Base-by-base conservation (phyloP, 345 rosid species). In the Jatropha curcas region DNA sequence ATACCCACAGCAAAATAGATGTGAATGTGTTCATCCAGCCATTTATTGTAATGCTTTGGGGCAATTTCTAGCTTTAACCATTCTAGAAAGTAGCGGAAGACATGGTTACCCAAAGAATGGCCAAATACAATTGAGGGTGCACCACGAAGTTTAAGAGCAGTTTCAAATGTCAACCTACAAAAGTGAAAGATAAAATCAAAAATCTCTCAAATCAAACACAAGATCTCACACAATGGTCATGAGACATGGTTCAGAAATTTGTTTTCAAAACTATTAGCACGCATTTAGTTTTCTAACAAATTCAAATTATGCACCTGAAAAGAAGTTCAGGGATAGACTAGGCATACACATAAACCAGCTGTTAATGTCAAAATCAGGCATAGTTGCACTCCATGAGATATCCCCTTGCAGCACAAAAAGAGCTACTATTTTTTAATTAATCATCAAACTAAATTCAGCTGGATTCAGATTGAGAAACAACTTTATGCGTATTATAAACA, bases 1-100 rank as follows among this genome's bases (percentile, higher is more conserved):
- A 79, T 91, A 95, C 98, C 98, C 20, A 95, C 96, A 73, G 99
- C 89, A 76, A 95, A 95, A 75, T 88, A 95, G 65, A 98, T 98
- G 83, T 91, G 90, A 39, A 95, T 92, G 73, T 95, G 99, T 65
- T 84, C 86, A 76, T 95, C 99, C 81, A 92, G 89, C 99, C 99
- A 95, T 80, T 79, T 76, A 64, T 78, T 74, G 81, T 95, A 95
- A 60, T 88, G 92, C 74, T 92, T 95, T 66, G 99, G 99, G 35
- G 99, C 98, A 84, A 95, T 90, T 88, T 95, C 98, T 45, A 95
- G 93, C 85, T 92, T 95, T 78, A 95, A 72, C 99, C 99, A 95
- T 86, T 95, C 99, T 72, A 95, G 76, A 79, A 92, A 95, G 87
- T 95, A 95, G 48, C 98, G 92, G 72, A 95, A 95, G 55, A 95